phyloP scores from a whole-genome alignment of 306 rosid genomes.

The Gillenia trifoliata region DNA sequence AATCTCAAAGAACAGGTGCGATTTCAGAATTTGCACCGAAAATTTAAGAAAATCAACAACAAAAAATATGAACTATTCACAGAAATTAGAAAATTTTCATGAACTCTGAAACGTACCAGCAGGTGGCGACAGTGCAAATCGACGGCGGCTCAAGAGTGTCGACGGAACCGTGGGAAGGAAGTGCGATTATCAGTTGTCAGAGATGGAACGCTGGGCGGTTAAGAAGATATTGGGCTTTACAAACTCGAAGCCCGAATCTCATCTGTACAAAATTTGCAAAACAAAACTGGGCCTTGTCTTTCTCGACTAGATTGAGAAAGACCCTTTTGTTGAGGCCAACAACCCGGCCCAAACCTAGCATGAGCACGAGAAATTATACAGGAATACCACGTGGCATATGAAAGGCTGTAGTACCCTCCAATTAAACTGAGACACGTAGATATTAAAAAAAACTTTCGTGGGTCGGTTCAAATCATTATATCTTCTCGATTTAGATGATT shows the following conservation, averaged over 20 bases:
- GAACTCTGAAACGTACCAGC: neutral
- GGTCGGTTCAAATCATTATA: no score
- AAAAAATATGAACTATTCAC: neutral
- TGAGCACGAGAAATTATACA: no score
- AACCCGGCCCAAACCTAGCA: neutral
- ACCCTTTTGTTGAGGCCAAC: neutral
- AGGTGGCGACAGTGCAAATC: neutral
- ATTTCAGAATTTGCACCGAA: neutral
- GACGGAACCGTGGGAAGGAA: neutral
- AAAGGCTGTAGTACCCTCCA: no score
- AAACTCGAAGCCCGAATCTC: no score
- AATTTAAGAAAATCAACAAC: neutral
- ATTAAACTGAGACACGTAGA: no score
- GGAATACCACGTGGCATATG: neutral
- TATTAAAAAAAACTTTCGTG: no score
- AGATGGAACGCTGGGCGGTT: neutral
- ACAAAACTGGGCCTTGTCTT: neutral
- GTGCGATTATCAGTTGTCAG: neutral
- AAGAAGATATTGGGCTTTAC: neutral
- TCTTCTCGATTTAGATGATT: no score
- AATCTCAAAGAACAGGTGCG: neutral
- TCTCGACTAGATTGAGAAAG: neutral
- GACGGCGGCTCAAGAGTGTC: neutral
- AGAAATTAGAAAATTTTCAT: neutral
- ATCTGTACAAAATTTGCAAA: no score